Evolutionary conservation across 2,329 filamentous ascomycete genomes (phyloP), one percentile per base, ranked within the genome.

Genomic region (Colletotrichum brevisporum): DNA sequence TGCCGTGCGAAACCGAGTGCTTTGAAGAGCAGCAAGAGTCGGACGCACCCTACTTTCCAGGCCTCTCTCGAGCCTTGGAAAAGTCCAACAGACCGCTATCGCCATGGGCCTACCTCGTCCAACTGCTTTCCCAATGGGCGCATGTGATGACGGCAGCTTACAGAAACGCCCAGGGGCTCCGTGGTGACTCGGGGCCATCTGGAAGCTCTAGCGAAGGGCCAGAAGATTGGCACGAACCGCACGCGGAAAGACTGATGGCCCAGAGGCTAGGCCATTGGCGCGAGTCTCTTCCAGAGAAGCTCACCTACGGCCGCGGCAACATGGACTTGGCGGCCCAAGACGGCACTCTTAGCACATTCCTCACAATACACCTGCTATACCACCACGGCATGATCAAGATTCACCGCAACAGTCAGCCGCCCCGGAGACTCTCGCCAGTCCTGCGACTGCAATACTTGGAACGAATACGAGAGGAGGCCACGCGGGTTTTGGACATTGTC

Each of bases 321-420:
- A 80, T 93, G 15, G 84, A 89, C 52, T 81, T 82, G 36, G 88
- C 86, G 50, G 83, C 88, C 6, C 79, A 83, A 36, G 85, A 86
- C 27, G 88, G 80, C 16, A 79, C 86, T 72, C 82, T 86, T 2
- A 89, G 89, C 5, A 84, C 85, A 0, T 91, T 90, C 74, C 79
- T 92, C 63, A 87, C 86, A 1, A 86, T 92, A 77, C 91, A 93
- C 76, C 81, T 91, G 31, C 80, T 92, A n/a, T 91, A 91, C 76
- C 86, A 91, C 75, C 85, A 88, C 54, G 85, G 89, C 0, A 79
- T 89, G 73, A 86, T 92, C 78, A 89, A 90, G 72, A 82, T 93
- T 36, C 90, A 91, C 73, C 86, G 92, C 47, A 87, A 91, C 73
- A 84, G 85, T 13, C 82, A 83, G 10, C 79, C 81, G 13, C 74